These are phyloP conservation scores for Mortierella sp. DNA, from an alignment of 371 early-diverging fungal species.

Conservation along the genomic window DNA sequence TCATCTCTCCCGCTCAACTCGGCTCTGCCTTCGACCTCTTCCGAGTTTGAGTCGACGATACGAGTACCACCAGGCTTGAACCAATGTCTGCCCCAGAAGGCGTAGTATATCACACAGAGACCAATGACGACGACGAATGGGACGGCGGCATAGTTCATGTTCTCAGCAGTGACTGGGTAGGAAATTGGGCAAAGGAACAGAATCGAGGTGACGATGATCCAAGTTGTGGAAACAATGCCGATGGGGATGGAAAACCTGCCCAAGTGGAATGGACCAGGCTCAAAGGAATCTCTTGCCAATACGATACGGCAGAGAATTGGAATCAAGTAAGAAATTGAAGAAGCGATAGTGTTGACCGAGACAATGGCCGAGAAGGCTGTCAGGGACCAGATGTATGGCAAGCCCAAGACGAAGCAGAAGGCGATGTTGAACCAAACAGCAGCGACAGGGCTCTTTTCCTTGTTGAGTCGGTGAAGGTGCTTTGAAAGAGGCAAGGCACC, in stretches of 20 bases:
- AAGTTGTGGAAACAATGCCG: conserved; percentile 62
- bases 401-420: conserved; percentile 62
- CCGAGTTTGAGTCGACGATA: not conserved
- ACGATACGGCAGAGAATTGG: conserved; percentile 71
- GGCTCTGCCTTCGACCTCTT: not conserved
- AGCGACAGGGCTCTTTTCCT: conserved; percentile 60
- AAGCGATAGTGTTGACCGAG: conserved; percentile 77
- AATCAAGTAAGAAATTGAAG: conserved; percentile 75
- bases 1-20: not conserved
- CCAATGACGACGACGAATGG: conserved; percentile 60
- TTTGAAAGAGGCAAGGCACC: conserved; percentile 73
- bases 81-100: conserved; percentile 65
- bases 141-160: conserved; percentile 71
- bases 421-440: conserved; percentile 56
- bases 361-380: conserved; percentile 74
- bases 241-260: conserved; percentile 63
- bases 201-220: conserved; percentile 70
- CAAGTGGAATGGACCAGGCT: conserved; percentile 69
- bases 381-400: conserved; percentile 63
- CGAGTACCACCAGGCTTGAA: conserved; percentile 57
- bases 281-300: conserved; percentile 64
- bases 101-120: conserved; percentile 61
- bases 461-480: conserved; percentile 62
- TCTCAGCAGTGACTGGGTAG: conserved; percentile 71
- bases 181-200: conserved; percentile 74